Conservation (phyloP, 2,329 filamentous ascomycete genomes). For the Gaeumannomyces sp. region DNA sequence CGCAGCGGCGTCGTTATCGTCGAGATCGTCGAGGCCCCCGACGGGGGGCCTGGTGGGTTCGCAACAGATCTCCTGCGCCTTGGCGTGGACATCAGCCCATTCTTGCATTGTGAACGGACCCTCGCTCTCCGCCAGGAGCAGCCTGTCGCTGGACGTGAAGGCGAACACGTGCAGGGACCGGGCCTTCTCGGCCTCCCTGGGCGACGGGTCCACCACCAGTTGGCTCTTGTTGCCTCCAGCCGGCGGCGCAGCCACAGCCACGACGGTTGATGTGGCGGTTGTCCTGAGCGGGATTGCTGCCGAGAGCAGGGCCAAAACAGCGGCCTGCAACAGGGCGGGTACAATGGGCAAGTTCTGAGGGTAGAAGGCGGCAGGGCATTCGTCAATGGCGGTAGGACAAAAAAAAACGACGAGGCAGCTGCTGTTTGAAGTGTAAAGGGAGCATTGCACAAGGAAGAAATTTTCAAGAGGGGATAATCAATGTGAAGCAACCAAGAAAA, state of each 20-base stretch:
- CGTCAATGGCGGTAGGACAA: no score
- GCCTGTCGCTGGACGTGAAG: slow-evolving; percentile 66
- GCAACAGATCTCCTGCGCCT: slow-evolving; percentile 61
- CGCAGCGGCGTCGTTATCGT: slow-evolving; percentile 42
- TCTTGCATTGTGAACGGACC: slow-evolving; percentile 68
- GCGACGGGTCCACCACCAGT: slow-evolving; percentile 54
- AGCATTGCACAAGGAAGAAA: neutral
- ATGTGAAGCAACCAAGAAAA: slow-evolving; percentile 4
- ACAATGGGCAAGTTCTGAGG: slow-evolving; percentile 69
- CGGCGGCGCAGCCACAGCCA: slow-evolving; percentile 48
- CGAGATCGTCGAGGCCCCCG: slow-evolving; percentile 30
- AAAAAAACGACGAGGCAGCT: neutral
- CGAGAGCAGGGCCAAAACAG: slow-evolving; percentile 71
- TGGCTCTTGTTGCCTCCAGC: slow-evolving; percentile 24
- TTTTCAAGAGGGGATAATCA: neutral
- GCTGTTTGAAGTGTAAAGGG: neutral
- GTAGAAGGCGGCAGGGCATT: neutral
- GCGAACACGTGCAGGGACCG: slow-evolving; percentile 76
- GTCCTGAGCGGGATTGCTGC: slow-evolving; percentile 74
- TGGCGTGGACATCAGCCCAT: slow-evolving; percentile 66
- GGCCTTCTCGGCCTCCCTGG: slow-evolving; percentile 54
- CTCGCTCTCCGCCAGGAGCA: slow-evolving; percentile 76
- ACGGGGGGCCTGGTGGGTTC: slow-evolving; percentile 22
- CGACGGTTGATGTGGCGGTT: slow-evolving; percentile 59
- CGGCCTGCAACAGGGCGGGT: slow-evolving; percentile 74